Evolutionary conservation across 371 early-diverging fungal species (phyloP), one percentile per base, ranked within the genome.

Genomic region (Rhizopus arrhizus): DNA sequence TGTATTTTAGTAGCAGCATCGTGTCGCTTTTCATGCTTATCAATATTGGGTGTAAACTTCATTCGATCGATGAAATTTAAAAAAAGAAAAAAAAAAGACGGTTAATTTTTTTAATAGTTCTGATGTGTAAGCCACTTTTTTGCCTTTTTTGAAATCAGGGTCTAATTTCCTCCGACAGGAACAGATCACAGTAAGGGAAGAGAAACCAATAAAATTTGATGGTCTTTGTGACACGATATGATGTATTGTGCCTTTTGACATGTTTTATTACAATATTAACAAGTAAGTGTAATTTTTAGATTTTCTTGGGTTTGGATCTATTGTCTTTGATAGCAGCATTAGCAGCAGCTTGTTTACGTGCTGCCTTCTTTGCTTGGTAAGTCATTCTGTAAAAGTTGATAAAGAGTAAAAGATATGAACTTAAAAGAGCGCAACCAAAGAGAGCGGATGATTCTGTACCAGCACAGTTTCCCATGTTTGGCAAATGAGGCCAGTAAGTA

Each of bases 311-410:
- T 59, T 73, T 77, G 34, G 61, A 58, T 58, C 55, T 62, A 34
- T 45, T 53, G 32, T 69, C 61, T 42, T 65, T 48, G 48, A 43
- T 43, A 56, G 51, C 46, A 55, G 66, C 53, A 57, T 63, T 58
- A 13, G 59, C 56, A 38, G 62, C 62, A 12, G 10, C 40, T 10
- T 22, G 22, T 22, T 40, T 40, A 40, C 40, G 40, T 53, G 72
- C 73, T 59, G 66, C 74, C 62, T 70, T 73, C 74, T 85, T 71
- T 66, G 84, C 84, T 63, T 83, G 83, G 73, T 94, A 94, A 43
- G 94, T 93, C 64, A 91, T 80, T 72, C 87, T 83, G 69, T 91
- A 94, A 73, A 94, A 93, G 79, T 91, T 89, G 72, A 94, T 89
- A 70, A 94, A 95, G 50, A 95, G 82, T 49, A 91, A 67, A 58